A percentile compares a stretch with the other conserved stretches of the same genome.
Conservation (phyloP, 768 basidiomycete genomes). For the Cyclocybe cylindracea region DNA sequence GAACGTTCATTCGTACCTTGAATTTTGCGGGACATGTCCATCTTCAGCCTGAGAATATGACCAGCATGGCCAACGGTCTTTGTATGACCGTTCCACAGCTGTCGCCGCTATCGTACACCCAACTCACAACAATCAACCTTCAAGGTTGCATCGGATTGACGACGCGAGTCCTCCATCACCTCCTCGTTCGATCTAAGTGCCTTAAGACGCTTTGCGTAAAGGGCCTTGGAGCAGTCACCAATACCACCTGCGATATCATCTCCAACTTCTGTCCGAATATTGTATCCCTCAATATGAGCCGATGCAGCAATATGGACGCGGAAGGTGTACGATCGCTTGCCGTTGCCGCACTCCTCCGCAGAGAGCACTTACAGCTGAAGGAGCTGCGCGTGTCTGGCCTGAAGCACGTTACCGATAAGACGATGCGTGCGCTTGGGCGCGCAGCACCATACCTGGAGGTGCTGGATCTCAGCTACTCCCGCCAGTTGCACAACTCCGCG, state of each 20-base stretch:
- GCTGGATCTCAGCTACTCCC: conserved; percentile 76
- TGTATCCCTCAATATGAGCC: conserved; percentile 63
- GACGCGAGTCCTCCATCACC: conserved; percentile 65
- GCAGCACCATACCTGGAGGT: conserved; percentile 75
- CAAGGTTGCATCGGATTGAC: conserved; percentile 71
- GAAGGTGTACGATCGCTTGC: conserved; percentile 57
- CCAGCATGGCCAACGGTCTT: conserved; percentile 54
- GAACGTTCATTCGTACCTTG: conserved; percentile 63
- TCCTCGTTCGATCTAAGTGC: conserved; percentile 65
- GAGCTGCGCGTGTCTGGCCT: conserved; percentile 72
- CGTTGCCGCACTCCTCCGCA: conserved; percentile 41
- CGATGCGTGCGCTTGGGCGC: conserved; percentile 66
- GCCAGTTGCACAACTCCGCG: conserved; percentile 72
- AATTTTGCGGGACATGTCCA: conserved; percentile 64
- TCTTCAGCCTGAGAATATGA: conserved; percentile 49
- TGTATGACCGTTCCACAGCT: conserved; percentile 41
- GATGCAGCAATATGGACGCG: conserved; percentile 70
- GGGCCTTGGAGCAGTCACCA: conserved; percentile 69
- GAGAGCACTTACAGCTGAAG: conserved; percentile 54
- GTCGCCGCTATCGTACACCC: conserved; percentile 49
- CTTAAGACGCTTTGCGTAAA: conserved; percentile 63
- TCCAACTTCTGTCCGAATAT: conserved; percentile 58
- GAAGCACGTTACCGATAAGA: conserved; percentile 55
- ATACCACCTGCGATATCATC: conserved; percentile 73
- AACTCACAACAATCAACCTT: conserved; percentile 70